phyloP scores from a whole-genome alignment of 2,329 filamentous ascomycete genomes.

The Monosporascus sp. region DNA sequence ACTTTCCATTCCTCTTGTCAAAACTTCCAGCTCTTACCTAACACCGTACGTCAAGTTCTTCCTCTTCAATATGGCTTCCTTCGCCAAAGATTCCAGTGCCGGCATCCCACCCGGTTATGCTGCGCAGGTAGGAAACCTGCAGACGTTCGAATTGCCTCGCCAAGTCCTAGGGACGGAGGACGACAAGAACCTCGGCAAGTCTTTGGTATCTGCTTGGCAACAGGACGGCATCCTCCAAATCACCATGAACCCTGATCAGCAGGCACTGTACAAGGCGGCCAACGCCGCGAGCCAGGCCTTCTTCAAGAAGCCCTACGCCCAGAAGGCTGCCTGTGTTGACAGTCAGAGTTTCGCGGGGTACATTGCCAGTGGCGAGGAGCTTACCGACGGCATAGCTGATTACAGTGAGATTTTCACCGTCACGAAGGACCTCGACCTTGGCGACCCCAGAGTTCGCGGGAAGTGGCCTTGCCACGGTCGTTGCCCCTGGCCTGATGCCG shows the following conservation, averaged over 20 bases:
- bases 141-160: constrained; percentile 38
- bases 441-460: constrained; percentile 33
- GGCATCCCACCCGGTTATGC: constrained; percentile 25
- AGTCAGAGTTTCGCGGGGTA: constrained; percentile 42
- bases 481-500: constrained; percentile 40
- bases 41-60: no score
- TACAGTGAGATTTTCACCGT: constrained; percentile 50
- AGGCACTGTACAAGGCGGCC: constrained; percentile 30
- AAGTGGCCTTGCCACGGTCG: constrained; percentile 46
- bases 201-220: constrained; percentile 37
- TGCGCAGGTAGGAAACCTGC: constrained; percentile 26
- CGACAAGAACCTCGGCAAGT: constrained; percentile 33
- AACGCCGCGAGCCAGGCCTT: constrained; percentile 32
- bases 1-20: no score
- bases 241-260: constrained; percentile 31
- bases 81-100: no score
- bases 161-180: constrained; percentile 27
- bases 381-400: constrained; percentile 43
- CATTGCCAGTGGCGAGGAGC: constrained; percentile 44
- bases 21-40: no score
- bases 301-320: constrained; percentile 29
- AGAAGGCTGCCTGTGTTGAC: constrained; percentile 40
- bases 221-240: constrained; percentile 43
- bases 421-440: constrained; percentile 38
- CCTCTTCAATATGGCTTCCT: no score